Evolutionary conservation across 2,329 filamentous ascomycete genomes (phyloP), one percentile per base, ranked within the genome.

Genomic region (Xylariaceae sp.): DNA sequence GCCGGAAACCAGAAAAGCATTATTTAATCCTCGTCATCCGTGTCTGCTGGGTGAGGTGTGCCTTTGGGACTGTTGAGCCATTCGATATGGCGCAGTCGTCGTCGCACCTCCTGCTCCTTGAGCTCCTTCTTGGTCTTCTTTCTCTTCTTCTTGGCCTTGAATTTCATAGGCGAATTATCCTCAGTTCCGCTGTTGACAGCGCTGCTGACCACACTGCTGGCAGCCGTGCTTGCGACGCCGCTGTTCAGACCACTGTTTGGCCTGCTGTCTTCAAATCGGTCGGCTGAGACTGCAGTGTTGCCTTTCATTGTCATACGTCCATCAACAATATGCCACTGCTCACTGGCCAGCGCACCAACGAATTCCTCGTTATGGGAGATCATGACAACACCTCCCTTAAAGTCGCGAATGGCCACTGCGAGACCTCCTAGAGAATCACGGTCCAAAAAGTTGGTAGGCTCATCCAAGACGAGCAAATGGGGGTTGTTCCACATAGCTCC

Each of bases 351-450:
- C 3, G 91, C 91, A 45, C 91, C 90, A 38, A 98, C 90, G 59
- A 98, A 98, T 66, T 98, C 93, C 63, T 97, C 90, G 78, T 98
- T 97, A 72, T 98, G 93, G 48, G 90, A 96, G 67, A 98, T 98
- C 83, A 98, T 95, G 51, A 98, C 90, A 2, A 98, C 93, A 66
- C 93, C 93, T 53, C 93, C 93, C 73, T 89, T 94, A 81, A 94
- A 98, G 62, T 97, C 93, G 54, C 90, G 88, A 59, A 98, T 97
- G 52, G 93, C 93, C 31, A 95, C 89, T n/a, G 93, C 90, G 41
- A 98, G 79, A 66, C 91, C 93, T 61, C 93, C 94, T 15, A 98
- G 83, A 13, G 90, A 95, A 70, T 98, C 93, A 56, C 93, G 89
- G 63, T 98, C 93, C 74, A 98, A 82, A 79, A 96, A 98, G 74